phyloP scores from a whole-genome alignment of 1,139 yeast species.

The Petasospora fabianii region DNA sequence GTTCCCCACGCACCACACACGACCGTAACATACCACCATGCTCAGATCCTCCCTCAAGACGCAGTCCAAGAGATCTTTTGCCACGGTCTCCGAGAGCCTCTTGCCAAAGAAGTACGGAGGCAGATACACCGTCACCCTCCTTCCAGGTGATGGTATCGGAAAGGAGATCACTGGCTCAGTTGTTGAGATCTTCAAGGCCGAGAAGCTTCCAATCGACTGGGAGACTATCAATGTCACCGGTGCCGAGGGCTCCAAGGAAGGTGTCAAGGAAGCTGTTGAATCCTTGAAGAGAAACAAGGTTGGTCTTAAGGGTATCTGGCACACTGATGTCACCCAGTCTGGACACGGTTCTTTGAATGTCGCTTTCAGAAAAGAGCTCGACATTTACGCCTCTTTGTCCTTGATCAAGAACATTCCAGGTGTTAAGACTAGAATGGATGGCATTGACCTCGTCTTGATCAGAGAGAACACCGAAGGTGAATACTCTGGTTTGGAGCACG shows the following conservation, averaged over 20 bases:
- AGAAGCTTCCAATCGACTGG: constrained; percentile 88
- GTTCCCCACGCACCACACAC: not conserved
- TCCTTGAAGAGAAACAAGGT: constrained; percentile 95
- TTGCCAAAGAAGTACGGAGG: constrained; percentile 95
- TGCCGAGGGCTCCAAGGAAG: constrained; percentile 51
- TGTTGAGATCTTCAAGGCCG: constrained; percentile 77
- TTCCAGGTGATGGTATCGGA: constrained; percentile 97
- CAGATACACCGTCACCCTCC: constrained; percentile 84
- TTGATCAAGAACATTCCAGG: constrained; percentile 94
- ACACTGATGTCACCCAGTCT: constrained; percentile 76
- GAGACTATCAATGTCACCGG: constrained; percentile 90
- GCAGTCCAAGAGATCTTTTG: constrained; percentile 32
- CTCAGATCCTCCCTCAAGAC: constrained; percentile 21
- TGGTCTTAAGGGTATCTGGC: constrained; percentile 93
- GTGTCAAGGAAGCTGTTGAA: constrained; percentile 82
- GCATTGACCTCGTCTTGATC: constrained; percentile 88
- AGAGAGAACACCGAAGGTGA: constrained; percentile 99
- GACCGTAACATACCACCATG: constrained; percentile 11
- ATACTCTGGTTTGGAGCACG: constrained; percentile 97
- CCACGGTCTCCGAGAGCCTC: constrained; percentile 48
- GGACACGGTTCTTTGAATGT: constrained; percentile 87
- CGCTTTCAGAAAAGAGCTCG: constrained; percentile 93
- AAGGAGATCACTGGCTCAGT: constrained; percentile 94
- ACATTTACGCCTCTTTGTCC: constrained; percentile 91
- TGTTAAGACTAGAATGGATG: constrained; percentile 82